A percentile compares a stretch with the other conserved stretches of the same genome.
Conservation (phyloP, 139 green algal genomes). For the Asterochloris sp. region DNA sequence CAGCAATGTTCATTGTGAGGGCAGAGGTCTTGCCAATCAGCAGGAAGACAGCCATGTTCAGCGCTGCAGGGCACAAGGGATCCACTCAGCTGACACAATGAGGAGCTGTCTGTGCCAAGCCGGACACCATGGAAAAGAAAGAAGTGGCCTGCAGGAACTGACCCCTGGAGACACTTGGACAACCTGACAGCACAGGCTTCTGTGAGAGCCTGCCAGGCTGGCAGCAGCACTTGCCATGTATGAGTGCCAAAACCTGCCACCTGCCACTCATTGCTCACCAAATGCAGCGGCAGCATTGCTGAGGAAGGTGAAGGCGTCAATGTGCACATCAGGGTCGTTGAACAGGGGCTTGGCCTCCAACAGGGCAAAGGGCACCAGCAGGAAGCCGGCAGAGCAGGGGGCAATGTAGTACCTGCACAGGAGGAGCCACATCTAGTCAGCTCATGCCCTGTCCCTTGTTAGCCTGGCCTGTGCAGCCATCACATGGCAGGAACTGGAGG, state of each 20-base stretch:
- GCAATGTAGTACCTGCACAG: conserved; percentile 54
- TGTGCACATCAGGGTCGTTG: conserved; percentile 50
- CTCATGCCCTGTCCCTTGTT: too few species aligned
- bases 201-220: too few species aligned
- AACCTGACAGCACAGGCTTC: too few species aligned
- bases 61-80: not conserved
- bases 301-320: conserved; percentile 77
- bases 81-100: not conserved
- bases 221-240: too few species aligned
- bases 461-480: too few species aligned
- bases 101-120: not conserved
- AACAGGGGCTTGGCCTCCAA: conserved; percentile 54
- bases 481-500: too few species aligned
- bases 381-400: conserved; percentile 38
- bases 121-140: not conserved
- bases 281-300: conserved; percentile 87
- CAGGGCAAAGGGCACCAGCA: conserved; percentile 36
- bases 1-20: conserved; percentile 83
- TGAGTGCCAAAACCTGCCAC: too few species aligned
- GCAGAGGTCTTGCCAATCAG: conserved; percentile 82
- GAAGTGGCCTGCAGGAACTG: too few species aligned
- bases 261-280: not conserved
- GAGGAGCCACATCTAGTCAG: not conserved
- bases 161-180: too few species aligned
- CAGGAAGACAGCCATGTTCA: conserved; percentile 91